Evolutionary conservation across 208 protist species (phyloP), one percentile per base, ranked within the genome.

Genomic region (Acanthamoeba polyphaga): DNA sequence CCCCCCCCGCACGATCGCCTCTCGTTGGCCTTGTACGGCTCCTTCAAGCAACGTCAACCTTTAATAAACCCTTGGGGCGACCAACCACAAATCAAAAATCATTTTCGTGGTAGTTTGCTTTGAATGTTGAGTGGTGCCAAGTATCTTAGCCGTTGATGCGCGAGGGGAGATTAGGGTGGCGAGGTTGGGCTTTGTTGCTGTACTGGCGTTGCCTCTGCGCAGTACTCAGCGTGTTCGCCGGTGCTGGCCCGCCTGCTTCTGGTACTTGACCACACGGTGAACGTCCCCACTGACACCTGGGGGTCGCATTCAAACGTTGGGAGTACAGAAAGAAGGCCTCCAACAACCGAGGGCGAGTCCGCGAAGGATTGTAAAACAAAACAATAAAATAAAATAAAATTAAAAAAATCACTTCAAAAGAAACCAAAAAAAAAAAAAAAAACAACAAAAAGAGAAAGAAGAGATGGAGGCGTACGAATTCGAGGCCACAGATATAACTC

Each of bases 401-500:
- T 12, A 55, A 55, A 62, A 62, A 24, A 46, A 46, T 46, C 43
- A 9, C 5, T 46, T 2, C 15, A 62, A 27, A 62, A 62, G 27
- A 2, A 19, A 9, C n/a, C n/a, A 24, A 62, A 62, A 62, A 62
- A 0, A n/a, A 70, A 70, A 29, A 70, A 32, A 70, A 34, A 70
- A 32, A 0, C 34, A n/a, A n/a, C 22, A 9, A 1, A 15, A 15
- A 12, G 9, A 0, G 38, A 12, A 74, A 46, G 46, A 0, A 84
- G 76, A 76, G 38, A 84, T 84, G 76, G 76, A 84, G 9, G 46
- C 76, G 1, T 84, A 34, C 46, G 76, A 84, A 84, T 84, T 84
- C 29, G 76, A 84, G 46, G 76, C 43, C 17, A 38, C 76, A 55
- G 19, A 84, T 12, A 84, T 84, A 38, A 58, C n/a, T 32, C 76